Evolutionary conservation across 768 basidiomycete genomes (phyloP).

Genomic region (Mycena amicta): DNA sequence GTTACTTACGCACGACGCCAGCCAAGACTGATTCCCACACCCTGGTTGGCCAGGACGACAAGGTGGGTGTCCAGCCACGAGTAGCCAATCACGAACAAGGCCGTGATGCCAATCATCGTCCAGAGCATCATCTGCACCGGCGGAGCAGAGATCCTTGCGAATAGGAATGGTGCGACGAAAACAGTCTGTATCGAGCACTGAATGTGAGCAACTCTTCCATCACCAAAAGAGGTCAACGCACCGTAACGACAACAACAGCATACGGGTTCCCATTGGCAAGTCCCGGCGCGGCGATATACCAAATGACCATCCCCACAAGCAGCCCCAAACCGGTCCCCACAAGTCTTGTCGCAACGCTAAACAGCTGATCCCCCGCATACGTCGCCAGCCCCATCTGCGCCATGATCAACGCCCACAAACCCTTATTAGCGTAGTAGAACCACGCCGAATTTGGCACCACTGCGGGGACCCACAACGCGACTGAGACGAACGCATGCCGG

Average conservation of each 20-base stretch:
- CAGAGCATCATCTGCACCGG: slow-evolving; percentile 38
- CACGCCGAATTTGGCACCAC: slow-evolving; percentile 40
- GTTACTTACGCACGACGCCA: slow-evolving; percentile 46
- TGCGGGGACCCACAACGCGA: slow-evolving; percentile 46
- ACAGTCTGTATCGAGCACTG: slow-evolving; percentile 31
- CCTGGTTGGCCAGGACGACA: slow-evolving; percentile 30
- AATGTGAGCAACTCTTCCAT: not conserved
- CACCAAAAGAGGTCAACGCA: slow-evolving; percentile 22
- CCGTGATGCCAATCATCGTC: slow-evolving; percentile 41
- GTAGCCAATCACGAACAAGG: slow-evolving; percentile 44
- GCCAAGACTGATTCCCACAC: slow-evolving; percentile 40
- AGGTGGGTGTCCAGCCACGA: slow-evolving; percentile 44
- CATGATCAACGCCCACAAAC: slow-evolving; percentile 50
- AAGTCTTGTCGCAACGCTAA: slow-evolving; percentile 36
- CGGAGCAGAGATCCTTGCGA: slow-evolving; percentile 38
- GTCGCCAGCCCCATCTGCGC: slow-evolving; percentile 44
- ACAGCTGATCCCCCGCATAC: slow-evolving; percentile 48
- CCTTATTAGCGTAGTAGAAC: slow-evolving; percentile 47
- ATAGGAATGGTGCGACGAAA: slow-evolving; percentile 37
- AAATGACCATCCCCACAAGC: slow-evolving; percentile 44
- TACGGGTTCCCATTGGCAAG: slow-evolving; percentile 41
- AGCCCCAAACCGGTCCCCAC: slow-evolving; percentile 38
- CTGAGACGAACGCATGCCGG: slow-evolving; percentile 40
- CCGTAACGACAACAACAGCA: slow-evolving; percentile 44
- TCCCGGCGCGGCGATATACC: slow-evolving; percentile 47